Evolutionary conservation across 352 stramenopile species (phyloP), one percentile per base, ranked within the genome.

Genomic region (Globisporangium nagaii): DNA sequence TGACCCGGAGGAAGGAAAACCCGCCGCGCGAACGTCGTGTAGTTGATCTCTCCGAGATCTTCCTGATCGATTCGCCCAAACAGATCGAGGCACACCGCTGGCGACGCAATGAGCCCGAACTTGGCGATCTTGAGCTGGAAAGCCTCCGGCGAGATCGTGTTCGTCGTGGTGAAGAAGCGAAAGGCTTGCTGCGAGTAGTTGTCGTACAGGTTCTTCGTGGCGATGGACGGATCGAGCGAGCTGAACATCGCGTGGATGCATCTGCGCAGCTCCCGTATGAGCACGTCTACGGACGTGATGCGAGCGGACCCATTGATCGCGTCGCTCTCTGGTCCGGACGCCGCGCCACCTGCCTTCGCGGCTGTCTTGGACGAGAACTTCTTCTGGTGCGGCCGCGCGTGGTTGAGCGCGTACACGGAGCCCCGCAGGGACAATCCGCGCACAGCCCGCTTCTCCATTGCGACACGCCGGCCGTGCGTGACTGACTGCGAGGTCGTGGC

Each of bases 131-230:
- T 84, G 64, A 75, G 63, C 12, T 86, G 69, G 46, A 92, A 92
- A 2, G 65, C 75, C 50, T 90, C 75, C 4, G 69, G 62, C 0
- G 75, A 82, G 59, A 92, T 89, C 17, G 68, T 73, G 55, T 88
- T 89, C 13, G 72, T 88, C 12, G 75, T 86, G 39, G 82, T 92
- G 57, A 90, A 92, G 58, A 76, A 86, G 11, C 72, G 72, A 40
- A 92, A 92, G 3, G 82, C 82, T 34, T 88, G 79, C 39, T 77
- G 66, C 25, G 62, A 76, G 45, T 69, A 84, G 47, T 88, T 84
- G 17, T 86, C 75, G 45, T 88, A 79, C 10, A 65, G 49, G 19
- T 52, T 82, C 3, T 53, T 68, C 7, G 64, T 71, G 8, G 63
- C 30, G 17, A 82, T 66, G 17, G 35, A 73, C 3, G 63, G 51